Evolutionary conservation across 495 filamentous ascomycete genomes (phyloP), one percentile per base, ranked within the genome.

Genomic region (Aspergillus bertholletiae): DNA sequence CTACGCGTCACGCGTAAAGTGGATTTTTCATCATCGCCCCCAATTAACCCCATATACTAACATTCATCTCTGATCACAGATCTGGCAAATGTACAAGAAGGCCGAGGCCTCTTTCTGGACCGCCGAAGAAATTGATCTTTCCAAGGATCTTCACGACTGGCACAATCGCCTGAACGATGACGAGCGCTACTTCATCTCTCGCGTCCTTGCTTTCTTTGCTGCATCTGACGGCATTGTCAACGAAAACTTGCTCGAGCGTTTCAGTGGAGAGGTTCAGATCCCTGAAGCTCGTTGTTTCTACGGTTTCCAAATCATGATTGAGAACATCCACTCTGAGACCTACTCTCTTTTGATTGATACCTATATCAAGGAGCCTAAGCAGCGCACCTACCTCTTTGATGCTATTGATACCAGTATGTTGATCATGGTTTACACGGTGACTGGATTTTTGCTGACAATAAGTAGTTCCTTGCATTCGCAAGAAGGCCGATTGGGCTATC

Each of bases 11-110:
- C 86, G 85, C 83, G 88, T 89, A 81, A 84, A 87, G 79, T 88
- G 80, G 72, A 48, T 45, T 44, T 56, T 59, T 70, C 70, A 18
- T 55, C 37, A 28, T 50, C 58, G 54, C 58, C 49, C 52, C 49
- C n/a, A 35, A 53, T 34, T 12, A 34, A 30, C 24, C 20, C 34
- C 30, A 27, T 49, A 20, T 21, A 26, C 60, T 68, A 56, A 63
- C 54, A 27, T 24, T 3, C 21, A 34, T 47, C 41, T 37, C 55
- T 54, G 50, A 22, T 44, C 32, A 51, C 63, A 93, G 94, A 93
- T 98, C 77, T 98, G 94, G 94, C 95, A 97, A 74, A 97, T 98
- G 93, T 98, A 98, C 84, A 98, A 98, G 87, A 97, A 98, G 79
- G 95, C 95, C 62, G 93, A 97, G 74, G 94, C 94, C 22, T 97